Conservation (phyloP, 805 yeast species). For the Nematodospora valgi region DNA sequence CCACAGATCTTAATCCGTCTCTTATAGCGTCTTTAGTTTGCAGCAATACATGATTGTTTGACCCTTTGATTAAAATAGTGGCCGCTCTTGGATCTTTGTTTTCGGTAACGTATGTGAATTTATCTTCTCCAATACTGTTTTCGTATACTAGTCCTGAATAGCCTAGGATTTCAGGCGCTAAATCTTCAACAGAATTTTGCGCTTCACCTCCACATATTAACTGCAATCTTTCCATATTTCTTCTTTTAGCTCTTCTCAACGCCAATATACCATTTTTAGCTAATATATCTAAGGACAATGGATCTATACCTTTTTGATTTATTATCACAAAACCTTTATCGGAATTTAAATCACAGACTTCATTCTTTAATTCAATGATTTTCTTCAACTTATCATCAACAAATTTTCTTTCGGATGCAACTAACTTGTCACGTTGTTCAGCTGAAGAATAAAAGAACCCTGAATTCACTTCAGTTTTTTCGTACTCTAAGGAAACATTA, state of each 20-base stretch:
- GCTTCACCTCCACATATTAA: conserved; percentile 96
- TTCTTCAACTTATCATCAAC: conserved; percentile 91
- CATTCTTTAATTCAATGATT: conserved; percentile 88
- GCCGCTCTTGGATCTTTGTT: conserved; percentile 85
- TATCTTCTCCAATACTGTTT: conserved; percentile 94
- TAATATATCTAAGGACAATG: conserved; percentile 91
- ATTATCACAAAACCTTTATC: conserved; percentile 85
- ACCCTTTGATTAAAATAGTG: conserved; percentile 89
- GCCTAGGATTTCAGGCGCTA: conserved; percentile 76
- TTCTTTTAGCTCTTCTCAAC: conserved; percentile 94
- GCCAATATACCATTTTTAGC: conserved; percentile 94
- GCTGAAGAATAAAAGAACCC: conserved; percentile 93
- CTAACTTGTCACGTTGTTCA: conserved; percentile 93
- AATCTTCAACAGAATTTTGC: conserved; percentile 94
- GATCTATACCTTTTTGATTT: conserved; percentile 98
- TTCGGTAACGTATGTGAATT: conserved; percentile 93
- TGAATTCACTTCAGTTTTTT: conserved; percentile 95
- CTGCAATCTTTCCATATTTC: conserved; percentile 98
- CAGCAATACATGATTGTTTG: conserved; percentile 80
- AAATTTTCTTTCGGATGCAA: conserved; percentile 87
- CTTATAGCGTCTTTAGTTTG: conserved; percentile 97
- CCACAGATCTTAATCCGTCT: conserved; percentile 93
- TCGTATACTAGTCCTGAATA: conserved; percentile 88
- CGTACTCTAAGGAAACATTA: conserved; percentile 94
- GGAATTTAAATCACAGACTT: conserved; percentile 76